These are phyloP conservation scores for Rhamnella rubrinervis DNA, from an alignment of 331 rosid genomes.

Conservation along the genomic window DNA sequence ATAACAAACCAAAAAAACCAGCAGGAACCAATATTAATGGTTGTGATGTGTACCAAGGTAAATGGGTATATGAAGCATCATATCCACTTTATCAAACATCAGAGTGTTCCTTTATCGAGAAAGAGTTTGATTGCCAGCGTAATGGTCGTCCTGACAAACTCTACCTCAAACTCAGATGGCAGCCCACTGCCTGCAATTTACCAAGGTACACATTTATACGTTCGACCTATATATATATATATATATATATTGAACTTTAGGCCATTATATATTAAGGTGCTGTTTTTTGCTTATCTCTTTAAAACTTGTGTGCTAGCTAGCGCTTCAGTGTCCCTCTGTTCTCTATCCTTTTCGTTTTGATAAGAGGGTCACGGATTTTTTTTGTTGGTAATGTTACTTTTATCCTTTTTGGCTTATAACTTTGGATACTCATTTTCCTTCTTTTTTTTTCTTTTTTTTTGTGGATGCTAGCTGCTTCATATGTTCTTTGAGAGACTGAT, in stretches of 20 bases:
- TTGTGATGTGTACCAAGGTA: slow-evolving; percentile 53
- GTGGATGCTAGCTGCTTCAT: too few species aligned
- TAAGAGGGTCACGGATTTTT: not conserved
- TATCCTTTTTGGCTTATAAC: slow-evolving; percentile 2
- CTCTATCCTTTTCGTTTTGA: not conserved
- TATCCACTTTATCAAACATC: slow-evolving; percentile 51
- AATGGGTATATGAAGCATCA: slow-evolving; percentile 52
- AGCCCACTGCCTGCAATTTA: slow-evolving; percentile 53
- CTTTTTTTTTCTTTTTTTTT: too few species aligned
- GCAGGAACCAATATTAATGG: not conserved
- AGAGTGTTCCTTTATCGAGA: slow-evolving; percentile 57
- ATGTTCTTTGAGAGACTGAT: too few species aligned
- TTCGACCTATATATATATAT: not conserved
- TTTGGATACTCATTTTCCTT: too few species aligned
- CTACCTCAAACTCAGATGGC: slow-evolving; percentile 72
- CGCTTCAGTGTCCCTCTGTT: too few species aligned
- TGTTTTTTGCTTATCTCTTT: not conserved
- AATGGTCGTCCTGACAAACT: slow-evolving; percentile 66
- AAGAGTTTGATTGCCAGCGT: slow-evolving; percentile 47
- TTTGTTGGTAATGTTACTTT: not conserved
- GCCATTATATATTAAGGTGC: too few species aligned
- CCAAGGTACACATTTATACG: slow-evolving; percentile 37
- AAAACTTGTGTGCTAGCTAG: too few species aligned
- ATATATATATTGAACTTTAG: too few species aligned
- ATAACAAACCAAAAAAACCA: not conserved